Conservation (phyloP, 2,329 filamentous ascomycete genomes). For the Ceratocystis smalleyi region DNA sequence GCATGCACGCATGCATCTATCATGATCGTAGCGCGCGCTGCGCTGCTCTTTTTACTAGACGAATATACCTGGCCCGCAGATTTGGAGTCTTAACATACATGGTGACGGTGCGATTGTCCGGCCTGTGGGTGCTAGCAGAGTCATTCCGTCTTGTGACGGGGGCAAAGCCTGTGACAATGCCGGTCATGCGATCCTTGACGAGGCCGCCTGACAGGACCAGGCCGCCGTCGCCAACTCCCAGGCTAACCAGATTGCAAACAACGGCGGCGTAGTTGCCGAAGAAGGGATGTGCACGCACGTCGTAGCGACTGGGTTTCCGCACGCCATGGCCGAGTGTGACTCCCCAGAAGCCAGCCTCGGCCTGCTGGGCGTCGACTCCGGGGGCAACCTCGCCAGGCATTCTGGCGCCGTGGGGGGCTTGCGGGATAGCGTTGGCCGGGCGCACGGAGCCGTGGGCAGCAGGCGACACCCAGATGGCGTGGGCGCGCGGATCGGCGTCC, state of each 20-base stretch:
- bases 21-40: neutral
- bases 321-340: conserved; percentile 46
- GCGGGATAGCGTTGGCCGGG: neutral
- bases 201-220: conserved; percentile 32
- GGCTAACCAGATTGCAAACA: conserved; percentile 25
- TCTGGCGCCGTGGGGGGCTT: neutral
- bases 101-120: neutral
- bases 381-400: neutral
- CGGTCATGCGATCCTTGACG: conserved; percentile 25
- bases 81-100: neutral
- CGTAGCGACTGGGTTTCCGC: conserved; percentile 21
- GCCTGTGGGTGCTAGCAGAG: neutral
- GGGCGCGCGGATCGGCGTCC: conserved; percentile 29
- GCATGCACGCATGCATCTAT: neutral
- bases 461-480: conserved; percentile 29
- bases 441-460: neutral
- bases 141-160: neutral
- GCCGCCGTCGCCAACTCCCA: conserved; percentile 26
- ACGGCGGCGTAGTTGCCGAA: conserved; percentile 37
- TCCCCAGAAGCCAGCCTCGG: conserved; percentile 29
- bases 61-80: neutral
- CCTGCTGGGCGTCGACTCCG: too few relatives aligned
- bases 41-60: neutral
- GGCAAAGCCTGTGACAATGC: conserved; percentile 26
- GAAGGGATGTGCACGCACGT: conserved; percentile 37